These are phyloP conservation scores for Sarcodon sp. DNA, from an alignment of 768 basidiomycete species.

Conservation along the genomic window DNA sequence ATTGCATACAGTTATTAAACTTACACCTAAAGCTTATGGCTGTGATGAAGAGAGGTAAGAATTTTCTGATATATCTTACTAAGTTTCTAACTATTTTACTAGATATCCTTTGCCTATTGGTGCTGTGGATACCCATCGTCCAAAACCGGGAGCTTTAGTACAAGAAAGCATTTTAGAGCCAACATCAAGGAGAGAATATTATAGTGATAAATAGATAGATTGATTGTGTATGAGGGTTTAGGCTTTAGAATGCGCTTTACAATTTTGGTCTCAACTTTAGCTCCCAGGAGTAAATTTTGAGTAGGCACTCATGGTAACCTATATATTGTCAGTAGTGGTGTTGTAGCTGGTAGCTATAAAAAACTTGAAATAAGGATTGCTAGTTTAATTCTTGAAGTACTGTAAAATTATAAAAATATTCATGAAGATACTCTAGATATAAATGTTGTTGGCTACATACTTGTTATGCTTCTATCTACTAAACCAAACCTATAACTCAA, in stretches of 20 bases:
- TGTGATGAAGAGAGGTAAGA: constrained; percentile 89
- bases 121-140: constrained; percentile 90
- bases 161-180: not conserved
- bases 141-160: constrained; percentile 24
- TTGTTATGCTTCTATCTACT: no score
- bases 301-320: no score
- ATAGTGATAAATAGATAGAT: not conserved
- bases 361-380: no score
- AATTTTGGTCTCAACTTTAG: no score
- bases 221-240: not conserved
- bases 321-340: no score
- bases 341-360: no score
- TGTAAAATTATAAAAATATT: no score
- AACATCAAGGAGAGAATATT: constrained; percentile 7
- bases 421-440: no score
- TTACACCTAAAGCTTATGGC: constrained; percentile 96
- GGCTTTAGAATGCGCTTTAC: no score
- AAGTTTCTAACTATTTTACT: not conserved
- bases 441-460: no score
- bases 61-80: not conserved
- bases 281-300: not conserved
- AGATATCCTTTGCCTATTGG: constrained; percentile 84
- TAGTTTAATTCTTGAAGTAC: no score
- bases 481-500: no score
- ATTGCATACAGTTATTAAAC: constrained; percentile 93